Base-by-base conservation (phyloP, 2,329 filamentous ascomycete genomes). In the Diaporthe australafricana region DNA sequence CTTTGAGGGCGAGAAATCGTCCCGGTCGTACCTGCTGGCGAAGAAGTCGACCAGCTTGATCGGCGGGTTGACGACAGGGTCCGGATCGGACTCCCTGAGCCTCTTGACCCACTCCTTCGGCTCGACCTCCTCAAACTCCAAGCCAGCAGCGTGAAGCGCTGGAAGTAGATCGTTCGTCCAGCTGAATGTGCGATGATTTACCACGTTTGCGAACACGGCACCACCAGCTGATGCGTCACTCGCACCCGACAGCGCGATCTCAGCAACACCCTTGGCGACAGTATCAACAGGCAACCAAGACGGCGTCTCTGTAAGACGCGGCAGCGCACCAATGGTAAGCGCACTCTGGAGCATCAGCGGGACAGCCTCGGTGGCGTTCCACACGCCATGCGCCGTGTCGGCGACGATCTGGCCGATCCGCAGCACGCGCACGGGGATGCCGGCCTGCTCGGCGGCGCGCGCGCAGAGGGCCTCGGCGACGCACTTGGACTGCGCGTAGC, bases 1-100 rank as follows among this genome's bases (percentile, higher is more conserved):
- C 77, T 86, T 86, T 70, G 80, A 79, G 45, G 83, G 79, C 6
- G 82, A 80, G 72, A 86, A 86, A 62, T 87, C 84, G 3, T 82
- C 80, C 48, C 84, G 88, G 76, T 77, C 77, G 47, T 86, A 87
- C 74, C 86, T 86, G n/a, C 74, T 76, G 1, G 81, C 79, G 71
- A 88, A 89, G 79, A 87, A 90, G 52, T 87, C 86, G 1, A 88
- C 72, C 1, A 89, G 79, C 77, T 88, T 89, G 74, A 88, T 82
- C 0, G 85, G 83, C 14, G 87, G 87, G 74, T 89, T 89, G 20
- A 74, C 77, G 6, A 80, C 73, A 0, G 85, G 83, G 63, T 88
- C 84, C 0, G 81, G 79, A 60, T 87, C 81, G 0, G 84, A 86
- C 2, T 74, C 79, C 3, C 84, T 79, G 8, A 89, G 77, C 1